Percentiles rank a stretch among this genome's conserved stretches.
phyloP scores from a whole-genome alignment of 1,284 basidiomycete genomes.

The Cryptococcus maquisensis region DNA sequence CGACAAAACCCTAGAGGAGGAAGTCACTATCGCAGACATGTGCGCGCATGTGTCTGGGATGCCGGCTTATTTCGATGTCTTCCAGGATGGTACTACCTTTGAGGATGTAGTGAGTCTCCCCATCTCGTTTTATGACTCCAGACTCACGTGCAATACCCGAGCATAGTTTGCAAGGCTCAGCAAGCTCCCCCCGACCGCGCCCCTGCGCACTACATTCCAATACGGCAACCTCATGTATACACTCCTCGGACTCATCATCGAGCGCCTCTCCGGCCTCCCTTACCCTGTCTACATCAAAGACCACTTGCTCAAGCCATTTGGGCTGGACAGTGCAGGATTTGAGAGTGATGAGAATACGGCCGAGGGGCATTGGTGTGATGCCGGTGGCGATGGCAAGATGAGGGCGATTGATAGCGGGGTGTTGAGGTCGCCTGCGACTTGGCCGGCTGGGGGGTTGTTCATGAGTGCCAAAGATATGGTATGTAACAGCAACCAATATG shows the following conservation, averaged over 20 bases:
- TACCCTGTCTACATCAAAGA: neutral
- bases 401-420: constrained; percentile 8
- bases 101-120: constrained; percentile 1
- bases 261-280: neutral
- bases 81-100: neutral
- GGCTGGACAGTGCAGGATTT: neutral
- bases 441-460: neutral
- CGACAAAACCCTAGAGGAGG: neutral
- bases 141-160: no score
- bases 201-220: neutral
- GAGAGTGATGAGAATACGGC: neutral
- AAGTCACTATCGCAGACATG: neutral
- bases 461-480: neutral
- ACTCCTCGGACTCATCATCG: constrained; percentile 1
- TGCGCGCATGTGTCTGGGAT: constrained; percentile 3
- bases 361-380: neutral
- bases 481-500: neutral
- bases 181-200: neutral
- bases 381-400: neutral
- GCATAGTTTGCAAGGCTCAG: neutral
- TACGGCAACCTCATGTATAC: constrained; percentile 1
- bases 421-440: neutral
- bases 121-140: neutral
- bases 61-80: neutral
- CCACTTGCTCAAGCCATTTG: neutral